Conservation (phyloP, 2,329 filamentous ascomycete species). For the Didymosphaeria variabile region DNA sequence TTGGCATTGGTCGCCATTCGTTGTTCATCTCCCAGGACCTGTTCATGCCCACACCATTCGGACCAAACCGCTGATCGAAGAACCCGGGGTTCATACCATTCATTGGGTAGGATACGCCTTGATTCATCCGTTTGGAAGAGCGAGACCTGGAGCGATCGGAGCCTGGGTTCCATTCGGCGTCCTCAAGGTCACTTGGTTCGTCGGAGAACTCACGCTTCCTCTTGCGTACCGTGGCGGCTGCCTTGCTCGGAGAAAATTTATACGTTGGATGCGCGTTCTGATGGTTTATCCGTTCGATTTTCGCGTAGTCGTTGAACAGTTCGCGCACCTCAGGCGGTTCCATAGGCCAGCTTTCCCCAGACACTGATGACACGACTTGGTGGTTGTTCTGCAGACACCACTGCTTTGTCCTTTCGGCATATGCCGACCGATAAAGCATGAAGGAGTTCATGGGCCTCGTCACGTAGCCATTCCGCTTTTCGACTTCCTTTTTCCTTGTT, state of each 20-base stretch:
- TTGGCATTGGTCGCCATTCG: conserved; percentile 59
- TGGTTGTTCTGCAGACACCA: conserved; percentile 90
- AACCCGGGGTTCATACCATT: conserved; percentile 35
- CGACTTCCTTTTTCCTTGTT: conserved; percentile 72
- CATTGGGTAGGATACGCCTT: conserved; percentile 36
- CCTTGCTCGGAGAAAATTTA: conserved; percentile 90
- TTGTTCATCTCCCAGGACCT: conserved; percentile 63
- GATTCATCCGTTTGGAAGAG: conserved; percentile 35
- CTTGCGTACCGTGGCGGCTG: conserved; percentile 55
- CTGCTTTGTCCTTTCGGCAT: conserved; percentile 83
- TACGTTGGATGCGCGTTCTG: conserved; percentile 86
- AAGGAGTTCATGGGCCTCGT: conserved; percentile 97
- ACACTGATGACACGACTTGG: conserved; percentile 88
- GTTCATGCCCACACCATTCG: conserved; percentile 47
- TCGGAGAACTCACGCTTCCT: conserved; percentile 57
- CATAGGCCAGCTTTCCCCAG: conserved; percentile 84
- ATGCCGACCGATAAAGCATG: conserved; percentile 95
- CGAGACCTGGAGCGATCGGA: conserved; percentile 33
- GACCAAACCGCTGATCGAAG: conserved; percentile 39
- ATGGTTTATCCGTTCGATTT: conserved; percentile 84
- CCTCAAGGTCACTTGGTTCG: conserved; percentile 54
- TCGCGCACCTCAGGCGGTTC: conserved; percentile 78
- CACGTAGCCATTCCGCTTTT: conserved; percentile 78
- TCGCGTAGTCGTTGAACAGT: conserved; percentile 80
- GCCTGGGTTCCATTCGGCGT: conserved; percentile 49